Evolutionary conservation across 352 stramenopile genomes (phyloP).

Genomic region (Blastocystis sp.): DNA sequence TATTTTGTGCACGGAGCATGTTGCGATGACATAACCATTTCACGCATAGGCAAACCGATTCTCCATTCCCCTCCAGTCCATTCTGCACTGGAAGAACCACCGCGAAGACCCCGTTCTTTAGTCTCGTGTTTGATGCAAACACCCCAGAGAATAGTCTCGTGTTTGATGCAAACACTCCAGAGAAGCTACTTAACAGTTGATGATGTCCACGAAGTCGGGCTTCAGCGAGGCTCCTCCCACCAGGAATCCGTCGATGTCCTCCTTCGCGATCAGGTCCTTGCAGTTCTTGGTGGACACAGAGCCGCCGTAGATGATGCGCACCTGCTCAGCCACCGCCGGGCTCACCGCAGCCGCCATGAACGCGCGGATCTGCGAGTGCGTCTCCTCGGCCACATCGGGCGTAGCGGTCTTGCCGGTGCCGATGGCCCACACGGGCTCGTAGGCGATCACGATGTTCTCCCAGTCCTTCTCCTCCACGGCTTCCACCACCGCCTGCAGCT

Average conservation of each 20-base stretch:
- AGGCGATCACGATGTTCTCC: slow-evolving; percentile 78
- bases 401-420: slow-evolving; percentile 78
- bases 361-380: slow-evolving; percentile 75
- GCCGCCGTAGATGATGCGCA: slow-evolving; percentile 70
- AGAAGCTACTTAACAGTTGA: slow-evolving; percentile 71
- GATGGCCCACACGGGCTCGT: too few relatives aligned
- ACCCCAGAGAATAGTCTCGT: neutral
- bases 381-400: slow-evolving; percentile 82
- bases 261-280: slow-evolving; percentile 80
- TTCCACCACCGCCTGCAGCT: too few relatives aligned
- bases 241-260: slow-evolving; percentile 87
- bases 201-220: slow-evolving; percentile 83
- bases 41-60: neutral
- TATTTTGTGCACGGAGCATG: neutral
- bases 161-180: slow-evolving; percentile 23
- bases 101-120: slow-evolving; percentile 47
- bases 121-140: neutral
- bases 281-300: slow-evolving; percentile 87
- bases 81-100: slow-evolving; percentile 29
- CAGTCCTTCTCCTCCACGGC: slow-evolving; percentile 80
- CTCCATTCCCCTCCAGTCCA: slow-evolving; percentile 21
- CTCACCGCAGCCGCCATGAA: slow-evolving; percentile 80
- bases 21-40: neutral
- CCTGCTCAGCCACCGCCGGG: slow-evolving; percentile 75
- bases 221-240: slow-evolving; percentile 77